Evolutionary conservation across 345 rosid genomes (phyloP), one percentile per base, ranked within the genome.

Genomic region (Boechera stricta): DNA sequence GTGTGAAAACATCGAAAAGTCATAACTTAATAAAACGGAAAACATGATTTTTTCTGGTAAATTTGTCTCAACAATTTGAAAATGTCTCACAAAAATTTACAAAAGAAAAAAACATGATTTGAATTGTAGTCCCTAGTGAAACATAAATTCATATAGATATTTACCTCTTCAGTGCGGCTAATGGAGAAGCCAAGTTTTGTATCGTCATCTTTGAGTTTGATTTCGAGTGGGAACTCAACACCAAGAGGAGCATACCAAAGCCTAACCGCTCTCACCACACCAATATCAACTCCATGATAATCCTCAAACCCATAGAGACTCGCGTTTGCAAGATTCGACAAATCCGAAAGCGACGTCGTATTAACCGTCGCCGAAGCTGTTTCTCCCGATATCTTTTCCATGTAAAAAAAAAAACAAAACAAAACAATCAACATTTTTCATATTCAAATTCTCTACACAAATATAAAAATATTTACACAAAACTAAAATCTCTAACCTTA

Each of bases 101-200:
- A 12, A 29, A 28, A 54, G 1, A 1, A 10, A 1, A 10, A 41
- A 12, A 4, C 60, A 56, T 5, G 10, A 5, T 13, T 57, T 57
- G 21, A 32, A 10, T 6, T 55, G 16, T 68, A 36, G 51, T 38
- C 36, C 26, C 4, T 36, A 26, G 62, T 6, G 24, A 57, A 7
- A 7, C 21, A 31, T 7, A 47, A 47, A 6, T 47, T 15, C 28
- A 35, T 6, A 36, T 1, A 16, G 49, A 52, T 10, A 1, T 5
- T 13, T 60, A 94, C 98, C 95, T 95, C 99, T 84, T 91, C 97
- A 11, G 99, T 92, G 72, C 99, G 96, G 82, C 99, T 92, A 77
- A 95, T 92, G 79, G 99, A 94, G 51, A 95, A 95, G 0, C 99
- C 99, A 0, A 95, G 99, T 85, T 89, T 95, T 29, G 83, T 54